These are phyloP conservation scores for Garcia nutans DNA, from an alignment of 345 rosid genomes.

Conservation along the genomic window DNA sequence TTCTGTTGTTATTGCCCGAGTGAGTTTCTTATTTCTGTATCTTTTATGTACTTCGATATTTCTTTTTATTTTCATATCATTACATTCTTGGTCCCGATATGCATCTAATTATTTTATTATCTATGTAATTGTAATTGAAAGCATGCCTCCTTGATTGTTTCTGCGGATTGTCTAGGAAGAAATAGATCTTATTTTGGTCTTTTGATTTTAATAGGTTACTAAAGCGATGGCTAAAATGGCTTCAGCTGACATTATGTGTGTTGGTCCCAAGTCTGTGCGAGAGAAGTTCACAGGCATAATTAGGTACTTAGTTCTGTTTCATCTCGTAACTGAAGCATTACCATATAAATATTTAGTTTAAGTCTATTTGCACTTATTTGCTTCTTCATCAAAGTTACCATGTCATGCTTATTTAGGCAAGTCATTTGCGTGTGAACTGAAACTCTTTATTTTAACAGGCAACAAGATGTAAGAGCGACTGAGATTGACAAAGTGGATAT, in stretches of 20 bases:
- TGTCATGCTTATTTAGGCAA: background rate
- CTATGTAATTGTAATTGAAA: background rate
- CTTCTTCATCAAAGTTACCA: background rate
- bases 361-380: background rate
- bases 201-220: slow-evolving; percentile 51
- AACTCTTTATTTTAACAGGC: slow-evolving; percentile 44
- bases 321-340: background rate
- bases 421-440: background rate
- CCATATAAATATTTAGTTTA: background rate
- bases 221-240: slow-evolving; percentile 82
- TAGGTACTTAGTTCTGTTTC: slow-evolving; percentile 39
- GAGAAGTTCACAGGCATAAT: slow-evolving; percentile 84
- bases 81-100: background rate
- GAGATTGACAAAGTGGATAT: slow-evolving; percentile 92
- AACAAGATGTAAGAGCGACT: slow-evolving; percentile 90
- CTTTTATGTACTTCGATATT: background rate
- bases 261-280: slow-evolving; percentile 68
- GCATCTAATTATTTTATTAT: no score
- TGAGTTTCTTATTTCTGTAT: slow-evolving; percentile 29
- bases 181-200: background rate
- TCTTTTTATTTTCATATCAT: background rate
- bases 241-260: slow-evolving; percentile 79
- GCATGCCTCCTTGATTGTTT: background rate
- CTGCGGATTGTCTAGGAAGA: background rate
- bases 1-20: slow-evolving; percentile 76